These are phyloP conservation scores for Grosmannia serpens DNA, from an alignment of 2,329 filamentous ascomycete genomes.

Conservation along the genomic window DNA sequence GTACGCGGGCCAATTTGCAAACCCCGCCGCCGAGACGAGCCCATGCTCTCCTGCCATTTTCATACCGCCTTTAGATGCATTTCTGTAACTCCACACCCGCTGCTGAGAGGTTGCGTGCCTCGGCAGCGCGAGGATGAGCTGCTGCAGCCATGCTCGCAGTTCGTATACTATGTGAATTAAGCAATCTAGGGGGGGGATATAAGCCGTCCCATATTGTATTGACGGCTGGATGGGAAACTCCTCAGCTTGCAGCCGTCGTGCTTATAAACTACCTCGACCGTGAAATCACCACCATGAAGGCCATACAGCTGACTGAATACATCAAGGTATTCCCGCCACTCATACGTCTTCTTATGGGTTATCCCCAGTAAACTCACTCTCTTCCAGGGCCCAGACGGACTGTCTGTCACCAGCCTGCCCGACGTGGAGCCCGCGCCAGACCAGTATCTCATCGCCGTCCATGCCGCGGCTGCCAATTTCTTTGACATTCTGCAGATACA, in stretches of 20 bases:
- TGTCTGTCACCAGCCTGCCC: constrained; percentile 62
- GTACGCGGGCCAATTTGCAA: background rate
- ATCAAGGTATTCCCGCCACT: constrained; percentile 19
- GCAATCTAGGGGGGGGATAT: no score
- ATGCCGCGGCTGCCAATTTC: constrained; percentile 86
- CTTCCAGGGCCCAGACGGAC: constrained; percentile 61
- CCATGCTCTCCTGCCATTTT: background rate
- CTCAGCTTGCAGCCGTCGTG: background rate
- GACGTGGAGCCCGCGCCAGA: constrained; percentile 59
- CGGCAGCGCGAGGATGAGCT: background rate
- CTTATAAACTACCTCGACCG: background rate
- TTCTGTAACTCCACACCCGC: background rate
- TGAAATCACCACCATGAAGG: constrained; percentile 17
- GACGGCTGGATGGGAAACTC: background rate
- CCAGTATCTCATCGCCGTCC: constrained; percentile 80
- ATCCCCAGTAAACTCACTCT: no score
- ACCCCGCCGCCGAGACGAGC: background rate
- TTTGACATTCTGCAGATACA: constrained; percentile 93
- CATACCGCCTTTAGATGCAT: background rate
- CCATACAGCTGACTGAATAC: constrained; percentile 22
- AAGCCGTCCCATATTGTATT: background rate
- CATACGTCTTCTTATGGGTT: no score
- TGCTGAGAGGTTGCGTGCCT: constrained; percentile 3
- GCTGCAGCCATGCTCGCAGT: background rate
- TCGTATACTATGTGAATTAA: background rate